Percentiles rank a stretch among this genome's conserved stretches.
phyloP scores from a whole-genome alignment of 306 rosid species.

The Begonia loranthoides region DNA sequence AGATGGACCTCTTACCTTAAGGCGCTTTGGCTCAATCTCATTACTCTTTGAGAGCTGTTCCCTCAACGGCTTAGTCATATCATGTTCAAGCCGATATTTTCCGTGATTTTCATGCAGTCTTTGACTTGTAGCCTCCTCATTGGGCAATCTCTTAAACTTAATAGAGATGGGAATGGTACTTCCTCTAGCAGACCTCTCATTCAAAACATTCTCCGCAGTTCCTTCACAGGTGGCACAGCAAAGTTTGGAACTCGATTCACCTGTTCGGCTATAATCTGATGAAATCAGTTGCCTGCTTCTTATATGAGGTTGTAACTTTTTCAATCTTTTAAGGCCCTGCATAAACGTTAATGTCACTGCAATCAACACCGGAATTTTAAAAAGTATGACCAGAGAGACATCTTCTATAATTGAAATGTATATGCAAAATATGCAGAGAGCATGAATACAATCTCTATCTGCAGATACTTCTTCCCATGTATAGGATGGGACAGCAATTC shows the following conservation, averaged over 20 bases:
- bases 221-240: conserved; percentile 23
- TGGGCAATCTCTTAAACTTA: conserved; percentile 49
- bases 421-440: too few species aligned
- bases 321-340: conserved; percentile 76
- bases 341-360: conserved; percentile 4
- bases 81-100: conserved; percentile 40
- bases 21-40: conserved; percentile 59
- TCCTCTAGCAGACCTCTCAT: conserved; percentile 35
- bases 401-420: too few species aligned
- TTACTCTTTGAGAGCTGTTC: conserved; percentile 27
- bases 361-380: neutral
- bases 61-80: conserved; percentile 20
- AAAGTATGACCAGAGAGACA: too few species aligned
- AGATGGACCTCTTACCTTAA: conserved; percentile 69
- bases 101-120: conserved; percentile 29
- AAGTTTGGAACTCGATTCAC: conserved; percentile 33
- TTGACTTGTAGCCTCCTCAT: conserved; percentile 25
- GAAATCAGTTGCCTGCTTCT: conserved; percentile 26
- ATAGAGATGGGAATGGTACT: conserved; percentile 46
- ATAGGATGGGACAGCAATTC: too few species aligned
- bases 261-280: conserved; percentile 29
- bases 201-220: conserved; percentile 22
- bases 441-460: too few species aligned
- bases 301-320: conserved; percentile 47
- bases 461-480: too few species aligned